These are phyloP conservation scores for Crucihimalaya himalaica DNA, from an alignment of 345 rosid genomes.

Conservation along the genomic window DNA sequence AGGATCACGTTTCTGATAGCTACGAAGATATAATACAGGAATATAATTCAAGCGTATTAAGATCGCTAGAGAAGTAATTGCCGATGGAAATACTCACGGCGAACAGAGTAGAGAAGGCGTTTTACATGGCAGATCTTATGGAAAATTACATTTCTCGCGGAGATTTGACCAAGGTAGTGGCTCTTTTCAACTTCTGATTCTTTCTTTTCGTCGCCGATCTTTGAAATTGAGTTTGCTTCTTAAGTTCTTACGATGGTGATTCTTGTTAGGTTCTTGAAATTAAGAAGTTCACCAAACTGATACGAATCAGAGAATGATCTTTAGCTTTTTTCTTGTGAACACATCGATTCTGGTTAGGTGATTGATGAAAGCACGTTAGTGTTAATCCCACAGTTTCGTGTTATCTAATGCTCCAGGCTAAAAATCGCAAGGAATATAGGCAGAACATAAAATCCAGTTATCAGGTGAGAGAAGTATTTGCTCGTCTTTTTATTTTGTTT, in stretches of 20 bases:
- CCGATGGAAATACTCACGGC: constrained; percentile 51
- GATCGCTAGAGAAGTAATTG: constrained; percentile 68
- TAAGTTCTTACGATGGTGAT: neutral
- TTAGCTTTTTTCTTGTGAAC: neutral
- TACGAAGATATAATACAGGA: constrained; percentile 68
- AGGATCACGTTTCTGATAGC: constrained; percentile 60
- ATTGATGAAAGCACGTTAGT: neutral
- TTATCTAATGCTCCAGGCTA: constrained; percentile 42
- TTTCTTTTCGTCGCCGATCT: neutral
- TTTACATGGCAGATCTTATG: constrained; percentile 59
- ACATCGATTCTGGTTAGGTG: neutral
- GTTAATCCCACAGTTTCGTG: no score
- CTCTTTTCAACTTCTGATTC: constrained; percentile 12
- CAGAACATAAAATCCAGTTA: constrained; percentile 55
- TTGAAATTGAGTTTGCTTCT: neutral
- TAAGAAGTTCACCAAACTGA: neutral
- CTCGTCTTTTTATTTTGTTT: neutral
- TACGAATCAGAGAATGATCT: neutral
- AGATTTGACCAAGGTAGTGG: constrained; percentile 52
- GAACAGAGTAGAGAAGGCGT: constrained; percentile 54
- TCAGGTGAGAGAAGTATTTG: constrained; percentile 45
- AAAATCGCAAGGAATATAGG: constrained; percentile 58
- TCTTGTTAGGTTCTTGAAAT: neutral
- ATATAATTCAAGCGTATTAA: constrained; percentile 59
- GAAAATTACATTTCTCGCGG: constrained; percentile 59